Conservation (phyloP, 2,329 filamentous ascomycete genomes). For the Verticillium klebahnii region DNA sequence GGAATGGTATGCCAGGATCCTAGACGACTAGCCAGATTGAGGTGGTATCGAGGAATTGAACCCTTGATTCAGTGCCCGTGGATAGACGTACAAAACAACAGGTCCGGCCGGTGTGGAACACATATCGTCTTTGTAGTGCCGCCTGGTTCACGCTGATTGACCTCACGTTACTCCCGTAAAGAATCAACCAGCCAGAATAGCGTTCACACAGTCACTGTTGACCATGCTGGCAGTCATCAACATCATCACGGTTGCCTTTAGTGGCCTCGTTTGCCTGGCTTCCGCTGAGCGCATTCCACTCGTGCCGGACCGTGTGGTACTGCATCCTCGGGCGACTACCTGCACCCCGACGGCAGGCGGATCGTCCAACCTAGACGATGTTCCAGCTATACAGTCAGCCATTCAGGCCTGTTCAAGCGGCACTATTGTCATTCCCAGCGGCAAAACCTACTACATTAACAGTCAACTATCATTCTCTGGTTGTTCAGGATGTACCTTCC, state of each 20-base stretch:
- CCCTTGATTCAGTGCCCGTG: too few species aligned
- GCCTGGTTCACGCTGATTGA: too few species aligned
- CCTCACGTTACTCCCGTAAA: too few species aligned
- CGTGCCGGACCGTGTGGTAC: not conserved
- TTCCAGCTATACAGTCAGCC: slow-evolving; percentile 36
- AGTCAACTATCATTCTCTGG: slow-evolving; percentile 35
- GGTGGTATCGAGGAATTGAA: too few species aligned
- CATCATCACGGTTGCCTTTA: not conserved
- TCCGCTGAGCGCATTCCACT: not conserved
- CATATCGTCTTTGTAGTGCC: too few species aligned
- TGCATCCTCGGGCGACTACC: not conserved
- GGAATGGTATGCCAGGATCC: too few species aligned
- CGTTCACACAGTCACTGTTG: too few species aligned
- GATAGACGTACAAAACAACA: too few species aligned
- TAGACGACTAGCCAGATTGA: too few species aligned
- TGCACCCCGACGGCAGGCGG: not conserved
- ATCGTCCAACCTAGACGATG: slow-evolving; percentile 28
- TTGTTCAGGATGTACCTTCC: slow-evolving; percentile 38
- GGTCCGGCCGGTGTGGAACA: too few species aligned
- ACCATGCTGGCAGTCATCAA: not conserved
- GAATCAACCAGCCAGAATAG: too few species aligned
- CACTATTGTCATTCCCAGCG: slow-evolving; percentile 36
- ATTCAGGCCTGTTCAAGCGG: slow-evolving; percentile 31
- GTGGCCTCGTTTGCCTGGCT: not conserved
- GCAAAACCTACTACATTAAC: slow-evolving; percentile 35